Evolutionary conservation across 1,284 basidiomycete genomes (phyloP), one percentile per base, ranked within the genome.

Genomic region (Ganoderma leucocontextum): DNA sequence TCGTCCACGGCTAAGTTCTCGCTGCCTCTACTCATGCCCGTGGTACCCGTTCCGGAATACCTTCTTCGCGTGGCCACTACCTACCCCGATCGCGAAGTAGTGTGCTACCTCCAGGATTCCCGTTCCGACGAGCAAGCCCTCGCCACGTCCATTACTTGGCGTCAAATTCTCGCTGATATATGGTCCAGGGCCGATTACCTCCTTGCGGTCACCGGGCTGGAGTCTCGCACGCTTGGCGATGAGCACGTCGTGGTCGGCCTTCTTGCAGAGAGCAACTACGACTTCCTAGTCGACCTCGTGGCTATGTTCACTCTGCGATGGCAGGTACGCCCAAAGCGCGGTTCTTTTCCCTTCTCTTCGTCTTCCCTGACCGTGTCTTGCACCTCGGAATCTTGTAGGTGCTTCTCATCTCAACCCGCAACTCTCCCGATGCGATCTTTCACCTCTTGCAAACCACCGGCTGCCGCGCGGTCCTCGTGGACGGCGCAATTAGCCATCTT

Each of bases 181-280:
- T 66, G 59, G 60, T 60, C 4, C 13, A 60, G 64, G 5, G 64
- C 39, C 5, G 64, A 66, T 52, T 66, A 66, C 49, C 39, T 66
- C 8, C 25, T 61, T n/a, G 60, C 44, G 22, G 60, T 47, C 15
- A 62, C 64, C 8, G 39, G 59, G 4, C 60, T 66, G 4, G 22
- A 57, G 19, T 39, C 64, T 15, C 64, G 64, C 12, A 4, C 60
- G 4, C 8, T 66, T 13, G 64, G 60, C n/a, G n/a, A 25, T 33
- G 47, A 44, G 4, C 64, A 60, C 17, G 60, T 66, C 47, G 60
- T 66, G 17, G 64, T 66, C 29, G 64, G 64, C 17, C 52, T 66
- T 22, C 64, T 66, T 25, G 64, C 64, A 12, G 64, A 66, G 60
- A 66, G 64, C 64, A 66, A 60, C 49, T 66, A 66, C 29, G 52